Evolutionary conservation across 208 protist genomes (phyloP), one percentile per base, ranked within the genome.

Genomic region (Trichomonas vaginalis): DNA sequence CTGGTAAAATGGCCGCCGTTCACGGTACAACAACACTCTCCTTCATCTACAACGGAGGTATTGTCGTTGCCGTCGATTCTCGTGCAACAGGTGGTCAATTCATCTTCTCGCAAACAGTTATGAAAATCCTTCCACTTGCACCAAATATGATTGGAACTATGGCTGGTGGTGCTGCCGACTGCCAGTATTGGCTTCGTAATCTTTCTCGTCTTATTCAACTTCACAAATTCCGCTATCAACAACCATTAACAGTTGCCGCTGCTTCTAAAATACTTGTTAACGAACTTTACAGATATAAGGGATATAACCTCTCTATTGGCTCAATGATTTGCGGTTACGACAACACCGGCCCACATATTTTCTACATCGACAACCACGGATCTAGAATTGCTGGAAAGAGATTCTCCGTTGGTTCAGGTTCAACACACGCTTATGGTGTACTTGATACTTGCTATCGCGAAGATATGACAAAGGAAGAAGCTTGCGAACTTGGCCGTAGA

Each of bases 161-260:
- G 98, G 99, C 99, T 86, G 98, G 98, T 96, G 99, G 99, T 97
- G 99, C 99, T 45, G 99, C 99, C 4, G 99, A 99, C 97, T 99
- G 99, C 97, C 97, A 98, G 95, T 99, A 98, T 97, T 99, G 99
- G 99, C 98, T 99, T 96, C 97, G 99, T 51, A 98, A 99, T 48
- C 98, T 99, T 27, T 62, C 79, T 39, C 14, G 92, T 21, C 15
- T 86, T 35, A 83, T 21, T 95, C 95, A 47, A 39, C 51, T 95
- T 61, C 79, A 83, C 46, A 86, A 86, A 39, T 86, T 95, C 51
- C 95, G 95, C 21, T 95, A 48, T 96, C 96, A 86, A 46, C 56
- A 96, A 48, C 49, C 48, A 87, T 96, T 79, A 96, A 96, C 98
- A 39, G 99, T 99, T 32, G 98, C 98, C 10, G 99, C 99, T 47